Evolutionary conservation across 1,284 basidiomycete genomes (phyloP), one percentile per base, ranked within the genome.

Genomic region (Microbotryum scabiosae): DNA sequence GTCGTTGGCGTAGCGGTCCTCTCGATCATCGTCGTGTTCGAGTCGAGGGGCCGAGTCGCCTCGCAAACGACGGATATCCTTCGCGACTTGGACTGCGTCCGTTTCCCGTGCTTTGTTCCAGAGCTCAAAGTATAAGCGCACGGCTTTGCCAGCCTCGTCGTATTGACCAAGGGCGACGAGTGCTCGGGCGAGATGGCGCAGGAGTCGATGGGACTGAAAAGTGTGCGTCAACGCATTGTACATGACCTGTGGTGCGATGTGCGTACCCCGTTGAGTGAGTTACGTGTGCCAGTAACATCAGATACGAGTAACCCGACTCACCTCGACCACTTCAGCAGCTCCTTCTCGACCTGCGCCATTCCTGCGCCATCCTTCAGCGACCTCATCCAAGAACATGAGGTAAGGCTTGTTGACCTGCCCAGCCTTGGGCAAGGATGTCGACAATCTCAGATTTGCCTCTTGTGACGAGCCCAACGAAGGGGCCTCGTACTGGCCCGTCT

Each of bases 211-310:
- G 1, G 88, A 92, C 72, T 94, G 91, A 79, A 96, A 94, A 0
- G 91, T 96, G 25, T 90, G 80, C 21, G 85, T 84, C 10, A 88
- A 91, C 2, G 89, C 85, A 88, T 90, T 91, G 86, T 90, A 92
- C 1, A 96, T 79, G 18, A 89, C 80, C 83, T 90, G 68, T 20
- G 9, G 32, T 21, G 43, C 50, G 26, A 16, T 20, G 41, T 21
- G 16, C n/a, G 30, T 30, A 7, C 7, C 30, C 30, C 8, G 2
- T 30, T 30, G 30, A 7, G 30, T 30, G 30, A 30, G 2, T 30
- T 8, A 30, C 8, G 7, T 30, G 30, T 30, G 8, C 14, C 16
- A 41, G 16, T 18, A 41, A 5, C 12, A 9, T 20, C n/a, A 26
- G 18, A 8, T 49, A n/a, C 8, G 30, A n/a, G 28, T 48, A 28